Percentiles rank a stretch among this genome's conserved stretches.
Evolutionary conservation across 2,329 filamentous ascomycete genomes (phyloP).

Genomic region (Fonsecaea erecta): DNA sequence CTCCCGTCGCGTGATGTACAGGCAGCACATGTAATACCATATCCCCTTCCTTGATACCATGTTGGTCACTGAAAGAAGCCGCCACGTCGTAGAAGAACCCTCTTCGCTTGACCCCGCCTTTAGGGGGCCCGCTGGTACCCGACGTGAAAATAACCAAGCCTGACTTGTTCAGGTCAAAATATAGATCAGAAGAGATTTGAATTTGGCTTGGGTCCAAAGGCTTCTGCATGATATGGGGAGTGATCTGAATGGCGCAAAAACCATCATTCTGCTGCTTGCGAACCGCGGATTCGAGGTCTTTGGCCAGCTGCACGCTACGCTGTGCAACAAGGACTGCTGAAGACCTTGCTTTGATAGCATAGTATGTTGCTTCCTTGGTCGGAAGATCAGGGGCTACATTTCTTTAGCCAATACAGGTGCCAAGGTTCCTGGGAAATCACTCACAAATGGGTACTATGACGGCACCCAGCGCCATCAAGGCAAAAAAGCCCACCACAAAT

Average conservation of each 20-base stretch:
- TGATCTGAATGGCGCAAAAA: constrained; percentile 31
- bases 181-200: constrained; percentile 37
- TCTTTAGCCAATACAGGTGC: not conserved
- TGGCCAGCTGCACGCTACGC: constrained; percentile 14
- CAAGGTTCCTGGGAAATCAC: not conserved
- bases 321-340: constrained; percentile 22
- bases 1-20: constrained; percentile 40
- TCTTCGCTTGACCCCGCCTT: constrained; percentile 57
- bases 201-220: constrained; percentile 32
- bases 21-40: constrained; percentile 44
- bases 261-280: constrained; percentile 2
- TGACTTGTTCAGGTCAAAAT: constrained; percentile 39
- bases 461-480: constrained; percentile 53
- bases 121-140: constrained; percentile 61
- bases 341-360: constrained; percentile 31
- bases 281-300: constrained; percentile 15
- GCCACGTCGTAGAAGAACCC: constrained; percentile 32
- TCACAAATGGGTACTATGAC: constrained; percentile 52
- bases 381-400: constrained; percentile 33
- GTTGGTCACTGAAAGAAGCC: constrained; percentile 34
- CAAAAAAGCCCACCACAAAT: constrained; percentile 54
- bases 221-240: constrained; percentile 34
- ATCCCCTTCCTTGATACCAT: constrained; percentile 39
- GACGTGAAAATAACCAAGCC: constrained; percentile 65
- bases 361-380: constrained; percentile 40